These are phyloP conservation scores for Penicillium taxi DNA, from an alignment of 495 filamentous ascomycete species.

Conservation along the genomic window DNA sequence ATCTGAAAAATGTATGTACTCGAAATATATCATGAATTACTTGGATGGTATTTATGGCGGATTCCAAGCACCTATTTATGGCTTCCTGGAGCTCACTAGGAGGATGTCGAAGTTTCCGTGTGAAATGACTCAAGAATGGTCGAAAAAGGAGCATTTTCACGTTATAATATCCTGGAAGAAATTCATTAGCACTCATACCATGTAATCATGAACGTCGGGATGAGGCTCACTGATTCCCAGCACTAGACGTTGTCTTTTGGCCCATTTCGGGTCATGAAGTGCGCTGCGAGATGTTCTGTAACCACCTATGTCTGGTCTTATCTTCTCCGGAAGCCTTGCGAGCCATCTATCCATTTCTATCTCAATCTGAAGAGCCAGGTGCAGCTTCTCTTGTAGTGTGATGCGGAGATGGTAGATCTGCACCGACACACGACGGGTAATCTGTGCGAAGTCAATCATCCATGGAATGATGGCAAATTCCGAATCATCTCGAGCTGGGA, in stretches of 20 bases:
- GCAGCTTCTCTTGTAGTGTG: slow-evolving; percentile 31
- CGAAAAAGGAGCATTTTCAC: slow-evolving; percentile 37
- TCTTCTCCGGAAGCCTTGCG: slow-evolving; percentile 24
- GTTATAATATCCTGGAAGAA: slow-evolving; percentile 28
- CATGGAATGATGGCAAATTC: slow-evolving; percentile 36
- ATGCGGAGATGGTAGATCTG: slow-evolving; percentile 37
- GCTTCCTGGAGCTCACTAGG: slow-evolving; percentile 27
- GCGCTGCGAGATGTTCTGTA: slow-evolving; percentile 17
- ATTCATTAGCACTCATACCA: no score
- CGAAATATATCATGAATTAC: slow-evolving; percentile 37
- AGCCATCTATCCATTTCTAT: slow-evolving; percentile 33
- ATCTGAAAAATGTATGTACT: slow-evolving; percentile 36
- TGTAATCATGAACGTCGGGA: not conserved
- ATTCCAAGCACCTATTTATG: slow-evolving; percentile 30
- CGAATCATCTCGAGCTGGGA: slow-evolving; percentile 30
- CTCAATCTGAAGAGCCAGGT: slow-evolving; percentile 30
- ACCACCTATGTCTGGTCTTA: slow-evolving; percentile 26
- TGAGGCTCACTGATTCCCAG: slow-evolving; percentile 28
- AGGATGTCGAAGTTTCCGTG: slow-evolving; percentile 26
- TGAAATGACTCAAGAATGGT: slow-evolving; percentile 32
- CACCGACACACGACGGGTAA: slow-evolving; percentile 34
- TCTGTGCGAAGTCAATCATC: slow-evolving; percentile 38
- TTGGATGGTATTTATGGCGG: slow-evolving; percentile 34
- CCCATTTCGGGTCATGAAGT: slow-evolving; percentile 35
- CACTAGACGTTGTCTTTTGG: slow-evolving; percentile 29